Conservation (phyloP, 108 stramenopile species). For the Schizochytrium sp. region DNA sequence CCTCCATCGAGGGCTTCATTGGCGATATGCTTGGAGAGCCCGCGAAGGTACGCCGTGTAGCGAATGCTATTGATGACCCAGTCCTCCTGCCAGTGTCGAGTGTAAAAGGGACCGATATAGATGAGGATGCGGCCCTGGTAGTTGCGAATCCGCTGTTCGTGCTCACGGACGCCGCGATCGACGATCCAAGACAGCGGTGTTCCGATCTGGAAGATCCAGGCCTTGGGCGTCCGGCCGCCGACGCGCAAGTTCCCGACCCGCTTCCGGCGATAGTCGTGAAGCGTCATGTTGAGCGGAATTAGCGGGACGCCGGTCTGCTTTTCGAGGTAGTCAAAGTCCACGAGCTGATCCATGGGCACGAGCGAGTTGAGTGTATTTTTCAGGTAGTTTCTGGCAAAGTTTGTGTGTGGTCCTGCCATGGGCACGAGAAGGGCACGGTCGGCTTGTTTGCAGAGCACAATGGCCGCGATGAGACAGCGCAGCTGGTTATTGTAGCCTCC, state of each 20-base stretch:
- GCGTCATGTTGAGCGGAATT: constrained; percentile 11
- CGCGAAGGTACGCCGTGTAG: background rate
- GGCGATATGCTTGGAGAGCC: background rate
- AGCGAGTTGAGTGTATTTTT: background rate
- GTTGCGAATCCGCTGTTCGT: background rate
- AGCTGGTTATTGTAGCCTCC: constrained; percentile 17
- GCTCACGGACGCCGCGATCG: background rate
- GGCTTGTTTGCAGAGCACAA: background rate
- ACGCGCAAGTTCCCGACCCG: background rate
- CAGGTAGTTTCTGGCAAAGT: background rate
- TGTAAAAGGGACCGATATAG: background rate
- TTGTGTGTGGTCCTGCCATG: background rate
- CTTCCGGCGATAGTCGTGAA: background rate
- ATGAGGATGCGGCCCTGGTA: background rate
- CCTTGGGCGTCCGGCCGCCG: background rate
- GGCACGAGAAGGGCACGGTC: background rate
- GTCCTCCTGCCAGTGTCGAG: background rate
- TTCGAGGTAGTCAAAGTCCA: constrained; percentile 2
- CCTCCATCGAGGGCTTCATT: background rate
- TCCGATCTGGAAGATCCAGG: background rate
- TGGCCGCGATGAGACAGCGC: background rate
- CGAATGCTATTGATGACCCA: background rate
- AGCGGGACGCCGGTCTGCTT: background rate
- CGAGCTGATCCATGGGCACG: background rate
- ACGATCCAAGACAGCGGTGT: background rate